phyloP scores from a whole-genome alignment of 2,329 filamentous ascomycete genomes.

The Colletotrichum sp. region DNA sequence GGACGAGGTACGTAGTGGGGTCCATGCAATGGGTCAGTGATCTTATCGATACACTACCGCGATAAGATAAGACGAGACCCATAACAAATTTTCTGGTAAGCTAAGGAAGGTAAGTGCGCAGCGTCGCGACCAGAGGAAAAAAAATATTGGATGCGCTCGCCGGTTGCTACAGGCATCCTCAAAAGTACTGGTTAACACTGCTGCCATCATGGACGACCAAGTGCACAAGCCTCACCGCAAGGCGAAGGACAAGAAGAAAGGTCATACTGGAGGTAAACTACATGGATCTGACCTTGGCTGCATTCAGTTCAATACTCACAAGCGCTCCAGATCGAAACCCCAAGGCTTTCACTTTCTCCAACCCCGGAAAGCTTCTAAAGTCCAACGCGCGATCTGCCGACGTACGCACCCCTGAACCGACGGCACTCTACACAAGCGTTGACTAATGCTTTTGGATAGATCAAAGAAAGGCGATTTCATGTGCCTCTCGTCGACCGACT shows the following conservation, averaged over 20 bases:
- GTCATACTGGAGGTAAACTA: slow-evolving; percentile 58
- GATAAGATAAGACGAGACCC: slow-evolving; percentile 15
- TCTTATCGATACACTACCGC: not conserved
- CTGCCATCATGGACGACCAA: slow-evolving; percentile 77
- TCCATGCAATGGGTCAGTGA: not conserved
- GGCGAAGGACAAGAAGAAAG: slow-evolving; percentile 82
- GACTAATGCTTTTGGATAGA: slow-evolving; percentile 47
- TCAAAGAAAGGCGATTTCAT: slow-evolving; percentile 95
- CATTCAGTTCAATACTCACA: not conserved
- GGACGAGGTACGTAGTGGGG: not conserved
- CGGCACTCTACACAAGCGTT: not conserved
- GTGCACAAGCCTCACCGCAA: slow-evolving; percentile 84
- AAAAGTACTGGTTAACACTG: not conserved
- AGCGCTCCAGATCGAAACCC: slow-evolving; percentile 72
- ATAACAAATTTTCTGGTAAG: slow-evolving; percentile 14
- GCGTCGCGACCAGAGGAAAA: slow-evolving; percentile 6
- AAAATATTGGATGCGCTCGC: not conserved
- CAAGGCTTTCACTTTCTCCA: slow-evolving; percentile 87
- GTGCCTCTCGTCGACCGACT: slow-evolving; percentile 95
- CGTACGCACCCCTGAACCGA: slow-evolving; percentile 45
- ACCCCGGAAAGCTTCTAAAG: slow-evolving; percentile 80
- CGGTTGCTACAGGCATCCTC: not conserved
- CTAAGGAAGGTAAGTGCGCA: not conserved
- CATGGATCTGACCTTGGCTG: slow-evolving; percentile 21
- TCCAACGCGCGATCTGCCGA: slow-evolving; percentile 76